A percentile compares a stretch with the other conserved stretches of the same genome.
Conservation (phyloP, 169 alveolate species). For the Plasmodium malariae region DNA sequence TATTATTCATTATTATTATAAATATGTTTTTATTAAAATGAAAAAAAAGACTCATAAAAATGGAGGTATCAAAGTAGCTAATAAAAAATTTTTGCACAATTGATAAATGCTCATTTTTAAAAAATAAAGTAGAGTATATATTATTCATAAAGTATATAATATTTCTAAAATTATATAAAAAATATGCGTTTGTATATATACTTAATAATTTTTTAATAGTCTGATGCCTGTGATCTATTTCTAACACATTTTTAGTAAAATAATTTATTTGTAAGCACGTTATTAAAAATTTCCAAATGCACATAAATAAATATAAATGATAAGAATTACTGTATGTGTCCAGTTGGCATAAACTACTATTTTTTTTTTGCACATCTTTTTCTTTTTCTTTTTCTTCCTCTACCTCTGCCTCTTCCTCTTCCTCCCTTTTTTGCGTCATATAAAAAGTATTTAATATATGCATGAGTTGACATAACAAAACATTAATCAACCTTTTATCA, state of each 20-base stretch:
- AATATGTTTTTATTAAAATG: constrained; percentile 7
- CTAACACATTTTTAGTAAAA: constrained; percentile 10
- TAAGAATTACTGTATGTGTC: no score
- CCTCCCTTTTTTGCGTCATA: not conserved
- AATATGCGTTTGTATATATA: not conserved
- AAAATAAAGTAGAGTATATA: not conserved
- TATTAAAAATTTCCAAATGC: constrained; percentile 12
- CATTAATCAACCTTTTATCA: constrained; percentile 14
- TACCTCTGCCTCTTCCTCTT: not conserved
- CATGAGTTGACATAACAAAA: not conserved
- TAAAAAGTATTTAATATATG: not conserved
- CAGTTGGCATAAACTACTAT: no score
- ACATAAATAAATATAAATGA: not conserved
- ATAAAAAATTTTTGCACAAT: constrained; percentile 6
- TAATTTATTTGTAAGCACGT: constrained; percentile 10
- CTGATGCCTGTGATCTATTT: constrained; percentile 9
- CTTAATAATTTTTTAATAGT: constrained; percentile 15
- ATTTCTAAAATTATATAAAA: constrained; percentile 6
- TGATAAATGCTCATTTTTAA: not conserved
- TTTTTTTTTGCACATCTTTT: not conserved
- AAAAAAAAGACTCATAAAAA: not conserved
- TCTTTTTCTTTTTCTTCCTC: not conserved
- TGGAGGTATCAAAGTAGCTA: constrained; percentile 14
- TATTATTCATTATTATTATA: not conserved
- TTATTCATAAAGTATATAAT: constrained; percentile 1